Conservation (phyloP, 2,329 filamentous ascomycete genomes). For the Colletotrichum brevisporum region DNA sequence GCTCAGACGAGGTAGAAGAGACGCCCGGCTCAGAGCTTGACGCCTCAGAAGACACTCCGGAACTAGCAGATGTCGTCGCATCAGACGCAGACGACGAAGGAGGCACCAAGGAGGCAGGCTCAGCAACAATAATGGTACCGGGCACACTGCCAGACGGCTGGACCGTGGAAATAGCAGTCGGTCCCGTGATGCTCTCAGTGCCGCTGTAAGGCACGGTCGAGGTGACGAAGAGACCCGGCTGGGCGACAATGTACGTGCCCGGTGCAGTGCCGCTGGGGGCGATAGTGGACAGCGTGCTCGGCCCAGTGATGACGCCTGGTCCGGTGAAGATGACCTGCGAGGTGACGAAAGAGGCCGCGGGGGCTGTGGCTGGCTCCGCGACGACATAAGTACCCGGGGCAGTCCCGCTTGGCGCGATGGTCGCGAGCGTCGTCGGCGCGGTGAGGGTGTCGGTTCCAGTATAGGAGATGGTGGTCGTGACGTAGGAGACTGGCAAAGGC, state of each 20-base stretch:
- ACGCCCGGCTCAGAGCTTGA: not conserved
- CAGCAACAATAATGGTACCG: conserved; percentile 7
- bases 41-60: not conserved
- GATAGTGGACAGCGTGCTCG: conserved; percentile 23
- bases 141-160: conserved; percentile 3
- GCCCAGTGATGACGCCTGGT: not conserved
- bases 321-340: conserved; percentile 21
- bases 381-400: conserved; percentile 21
- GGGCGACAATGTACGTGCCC: conserved; percentile 28
- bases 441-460: not conserved
- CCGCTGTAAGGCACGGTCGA: conserved; percentile 7
- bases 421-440: conserved; percentile 1
- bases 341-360: conserved; percentile 19
- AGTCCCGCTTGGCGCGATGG: conserved; percentile 7
- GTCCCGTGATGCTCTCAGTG: not conserved
- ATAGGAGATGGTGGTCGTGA: conserved; percentile 1
- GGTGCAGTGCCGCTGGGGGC: conserved; percentile 11
- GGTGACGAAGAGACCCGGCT: conserved; percentile 1
- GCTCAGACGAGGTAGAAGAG: not conserved
- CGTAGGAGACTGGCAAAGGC: not conserved
- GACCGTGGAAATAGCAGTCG: conserved; percentile 7
- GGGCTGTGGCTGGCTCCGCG: not conserved
- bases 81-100: not conserved
- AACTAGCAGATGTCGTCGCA: not conserved
- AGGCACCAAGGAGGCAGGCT: not conserved